These are phyloP conservation scores for Hypomontagnella submonticulosa DNA, from an alignment of 495 filamentous ascomycete species.

Conservation along the genomic window DNA sequence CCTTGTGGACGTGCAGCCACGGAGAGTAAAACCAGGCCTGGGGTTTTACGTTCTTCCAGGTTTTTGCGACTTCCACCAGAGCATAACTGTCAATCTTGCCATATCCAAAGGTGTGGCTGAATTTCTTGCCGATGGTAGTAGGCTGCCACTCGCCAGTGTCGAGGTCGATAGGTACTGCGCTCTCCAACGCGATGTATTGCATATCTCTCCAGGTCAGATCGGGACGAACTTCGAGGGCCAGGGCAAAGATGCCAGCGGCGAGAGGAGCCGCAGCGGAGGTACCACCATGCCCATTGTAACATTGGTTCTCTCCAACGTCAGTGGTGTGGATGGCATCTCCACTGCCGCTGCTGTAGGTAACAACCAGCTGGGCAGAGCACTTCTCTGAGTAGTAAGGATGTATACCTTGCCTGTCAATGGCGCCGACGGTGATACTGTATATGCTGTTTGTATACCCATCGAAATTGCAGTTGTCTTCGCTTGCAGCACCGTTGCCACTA, in stretches of 20 bases:
- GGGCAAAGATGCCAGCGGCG: constrained; percentile 89
- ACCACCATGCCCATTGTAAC: constrained; percentile 83
- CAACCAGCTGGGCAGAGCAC: constrained; percentile 93
- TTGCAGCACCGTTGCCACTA: constrained; percentile 90
- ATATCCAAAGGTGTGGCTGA: constrained; percentile 94
- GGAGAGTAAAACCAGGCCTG: constrained; percentile 95
- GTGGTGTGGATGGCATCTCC: constrained; percentile 94
- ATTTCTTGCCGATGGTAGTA: constrained; percentile 82
- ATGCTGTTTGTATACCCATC: constrained; percentile 99
- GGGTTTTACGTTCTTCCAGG: constrained; percentile 91
- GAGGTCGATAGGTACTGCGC: constrained; percentile 81
- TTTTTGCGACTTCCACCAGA: constrained; percentile 86
- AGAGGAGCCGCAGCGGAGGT: constrained; percentile 97
- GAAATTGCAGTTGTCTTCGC: constrained; percentile 97
- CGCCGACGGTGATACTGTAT: constrained; percentile 96
- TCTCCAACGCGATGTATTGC: constrained; percentile 88
- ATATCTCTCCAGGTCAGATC: constrained; percentile 94
- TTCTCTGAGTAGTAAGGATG: constrained; percentile 96
- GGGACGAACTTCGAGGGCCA: constrained; percentile 87
- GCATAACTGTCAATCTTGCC: constrained; percentile 91
- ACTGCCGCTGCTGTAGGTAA: constrained; percentile 94
- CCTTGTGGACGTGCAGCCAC: constrained; percentile 87
- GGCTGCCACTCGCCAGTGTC: constrained; percentile 80
- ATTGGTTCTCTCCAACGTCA: constrained; percentile 86
- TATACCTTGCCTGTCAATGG: constrained; percentile 83